Conservation (phyloP, 208 protist genomes). For the Wallacemonas sp. region DNA sequence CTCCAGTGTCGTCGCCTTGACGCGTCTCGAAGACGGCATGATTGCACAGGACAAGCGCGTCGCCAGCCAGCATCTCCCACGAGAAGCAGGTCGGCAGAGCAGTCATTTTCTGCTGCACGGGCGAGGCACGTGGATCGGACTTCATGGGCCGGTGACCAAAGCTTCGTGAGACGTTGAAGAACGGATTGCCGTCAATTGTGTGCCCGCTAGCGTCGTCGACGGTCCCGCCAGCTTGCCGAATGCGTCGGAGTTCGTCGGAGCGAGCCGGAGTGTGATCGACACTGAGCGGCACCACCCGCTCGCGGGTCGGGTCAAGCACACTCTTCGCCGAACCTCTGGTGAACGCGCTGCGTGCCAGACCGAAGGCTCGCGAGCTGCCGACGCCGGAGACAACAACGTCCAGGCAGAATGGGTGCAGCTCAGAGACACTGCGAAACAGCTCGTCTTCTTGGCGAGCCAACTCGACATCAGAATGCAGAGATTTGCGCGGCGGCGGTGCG, state of each 20-base stretch:
- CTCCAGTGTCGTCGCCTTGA: conserved; percentile 46
- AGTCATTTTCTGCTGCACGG: conserved; percentile 78
- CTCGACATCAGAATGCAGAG: conserved; percentile 9
- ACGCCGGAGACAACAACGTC: conserved; percentile 64
- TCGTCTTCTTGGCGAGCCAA: conserved; percentile 13
- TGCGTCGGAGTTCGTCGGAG: conserved; percentile 55
- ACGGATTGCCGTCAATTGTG: conserved; percentile 72
- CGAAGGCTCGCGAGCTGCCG: conserved; percentile 72
- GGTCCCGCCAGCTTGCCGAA: conserved; percentile 59
- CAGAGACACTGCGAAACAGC: conserved; percentile 12
- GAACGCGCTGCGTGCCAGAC: conserved; percentile 56
- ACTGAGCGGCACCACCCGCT: conserved; percentile 66
- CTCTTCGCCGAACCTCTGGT: conserved; percentile 30
- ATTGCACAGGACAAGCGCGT: conserved; percentile 76
- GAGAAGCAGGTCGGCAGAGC: conserved; percentile 50
- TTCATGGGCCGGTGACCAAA: conserved; percentile 88
- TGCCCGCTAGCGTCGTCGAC: conserved; percentile 42
- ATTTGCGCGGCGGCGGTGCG: conserved; percentile 30
- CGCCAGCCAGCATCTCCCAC: conserved; percentile 75
- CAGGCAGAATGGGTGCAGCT: conserved; percentile 34
- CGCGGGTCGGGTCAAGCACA: conserved; percentile 43
- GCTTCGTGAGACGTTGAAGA: conserved; percentile 70
- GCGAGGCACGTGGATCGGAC: conserved; percentile 37
- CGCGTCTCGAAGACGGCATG: conserved; percentile 73
- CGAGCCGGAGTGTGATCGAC: conserved; percentile 63